Evolutionary conservation across 2,329 filamentous ascomycete species (phyloP), one percentile per base, ranked within the genome.

Genomic region (Blastomyces silverae): DNA sequence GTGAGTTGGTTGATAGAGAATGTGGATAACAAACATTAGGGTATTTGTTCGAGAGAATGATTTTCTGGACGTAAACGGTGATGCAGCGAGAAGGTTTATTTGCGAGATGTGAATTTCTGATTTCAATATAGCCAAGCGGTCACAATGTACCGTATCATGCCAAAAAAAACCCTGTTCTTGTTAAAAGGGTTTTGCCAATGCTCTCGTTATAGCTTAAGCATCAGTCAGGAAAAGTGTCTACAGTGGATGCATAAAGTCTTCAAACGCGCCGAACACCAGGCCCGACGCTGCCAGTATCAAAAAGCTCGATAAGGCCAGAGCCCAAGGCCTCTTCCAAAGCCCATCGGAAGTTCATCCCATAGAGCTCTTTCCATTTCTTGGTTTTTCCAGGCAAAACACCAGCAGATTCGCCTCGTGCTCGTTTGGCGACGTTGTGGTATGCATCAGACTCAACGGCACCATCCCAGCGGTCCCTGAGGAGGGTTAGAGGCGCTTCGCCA

Each of bases 201-300:
- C 11, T 42, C 7, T 59, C 37, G n/a, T 42, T 59, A 17, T 5
- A 44, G 4, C 10, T 44, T 20, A 37, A 17, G 13, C 2, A 20
- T 28, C n/a, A 44, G 6, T 28, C n/a, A 44, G 6, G 25, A 44
- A 59, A 59, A 37, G 22, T 42, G 28, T 39, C 31, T 52, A 50
- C 22, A 22, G 17, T 37, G 25, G 10, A 37, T 37, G 20, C 7
- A 31, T 34, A 61, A 37, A n/a, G 17, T 39, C 25, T 7, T 71
- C 69, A 78, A 59, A 79, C 62, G 67, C 70, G 72, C 63, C 79
- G 74, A 34, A 85, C 79, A 20, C 81, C 85, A 56, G 81, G 75
- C 3, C 85, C 85, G 37, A 87, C 85, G 70, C 82, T 86, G 22
- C 85, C 82, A 5, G 85, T 88, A 69, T 87, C 82, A 69, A 88